Evolutionary conservation across 495 filamentous ascomycete genomes (phyloP).

Genomic region (Jackrogersella minutella): DNA sequence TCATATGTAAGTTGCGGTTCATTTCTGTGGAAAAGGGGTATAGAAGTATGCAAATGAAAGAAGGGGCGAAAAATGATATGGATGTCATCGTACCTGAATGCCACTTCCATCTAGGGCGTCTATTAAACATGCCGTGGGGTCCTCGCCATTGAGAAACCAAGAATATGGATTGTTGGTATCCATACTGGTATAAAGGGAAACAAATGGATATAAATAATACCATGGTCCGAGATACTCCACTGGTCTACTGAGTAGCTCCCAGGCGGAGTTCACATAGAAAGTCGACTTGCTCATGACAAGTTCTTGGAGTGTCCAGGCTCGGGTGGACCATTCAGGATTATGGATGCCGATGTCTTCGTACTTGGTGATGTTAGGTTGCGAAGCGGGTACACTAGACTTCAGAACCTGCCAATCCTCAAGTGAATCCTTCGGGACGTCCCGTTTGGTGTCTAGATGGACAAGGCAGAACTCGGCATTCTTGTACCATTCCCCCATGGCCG

Average conservation of each 20-base stretch:
- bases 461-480: conserved; percentile 56
- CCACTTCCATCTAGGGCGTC: background rate
- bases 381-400: background rate
- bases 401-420: conserved; percentile 22
- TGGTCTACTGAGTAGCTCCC: conserved; percentile 47
- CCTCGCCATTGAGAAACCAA: background rate
- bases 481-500: conserved; percentile 61
- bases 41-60: background rate
- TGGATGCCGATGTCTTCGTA: conserved; percentile 36
- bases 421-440: conserved; percentile 21
- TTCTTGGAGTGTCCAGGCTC: conserved; percentile 61
- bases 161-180: conserved; percentile 35
- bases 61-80: background rate
- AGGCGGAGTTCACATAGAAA: conserved; percentile 54
- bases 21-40: background rate
- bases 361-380: conserved; percentile 27
- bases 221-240: conserved; percentile 51
- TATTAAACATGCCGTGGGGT: background rate
- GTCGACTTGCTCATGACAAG: conserved; percentile 58
- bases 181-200: conserved; percentile 43
- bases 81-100: conserved; percentile 10
- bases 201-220: conserved; percentile 52
- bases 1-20: background rate
- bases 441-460: conserved; percentile 54
- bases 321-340: conserved; percentile 50